Conservation (phyloP, 495 filamentous ascomycete genomes). For the Glonium stellatum region DNA sequence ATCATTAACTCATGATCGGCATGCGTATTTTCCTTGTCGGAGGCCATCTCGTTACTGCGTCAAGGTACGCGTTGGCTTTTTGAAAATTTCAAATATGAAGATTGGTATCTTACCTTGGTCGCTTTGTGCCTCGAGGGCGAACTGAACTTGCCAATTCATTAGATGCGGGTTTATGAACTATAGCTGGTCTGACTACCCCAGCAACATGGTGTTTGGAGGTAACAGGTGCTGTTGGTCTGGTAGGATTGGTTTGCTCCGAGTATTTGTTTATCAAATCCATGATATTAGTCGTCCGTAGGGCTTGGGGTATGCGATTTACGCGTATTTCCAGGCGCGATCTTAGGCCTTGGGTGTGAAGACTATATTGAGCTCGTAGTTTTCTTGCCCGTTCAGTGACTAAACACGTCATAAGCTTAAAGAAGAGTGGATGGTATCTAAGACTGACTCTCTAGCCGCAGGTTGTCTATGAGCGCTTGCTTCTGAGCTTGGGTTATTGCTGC, state of each 20-base stretch:
- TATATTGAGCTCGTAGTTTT: conserved; percentile 85
- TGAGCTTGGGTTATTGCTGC: conserved; percentile 62
- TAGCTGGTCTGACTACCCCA: conserved; percentile 9
- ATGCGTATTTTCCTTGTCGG: conserved; percentile 67
- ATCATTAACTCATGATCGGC: conserved; percentile 41
- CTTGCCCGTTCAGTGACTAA: conserved; percentile 86
- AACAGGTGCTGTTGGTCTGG: conserved; percentile 24
- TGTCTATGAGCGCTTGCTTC: conserved; percentile 86
- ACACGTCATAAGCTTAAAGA: conserved; percentile 4
- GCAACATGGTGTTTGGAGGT: conserved; percentile 24
- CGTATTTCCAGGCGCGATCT: conserved; percentile 85
- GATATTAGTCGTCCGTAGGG: conserved; percentile 74
- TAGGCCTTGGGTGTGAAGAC: conserved; percentile 75
- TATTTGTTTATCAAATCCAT: conserved; percentile 66
- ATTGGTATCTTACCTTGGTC: conserved; percentile 50
- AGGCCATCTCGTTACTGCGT: conserved; percentile 54
- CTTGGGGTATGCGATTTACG: conserved; percentile 82
- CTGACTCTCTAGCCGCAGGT: conserved; percentile 84
- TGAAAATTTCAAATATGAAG: conserved; percentile 6
- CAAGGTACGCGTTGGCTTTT: conserved; percentile 4
- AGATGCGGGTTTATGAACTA: background rate
- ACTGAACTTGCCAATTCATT: conserved; percentile 25
- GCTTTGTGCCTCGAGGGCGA: conserved; percentile 44
- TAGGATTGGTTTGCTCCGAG: conserved; percentile 29
- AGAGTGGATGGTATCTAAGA: background rate